phyloP scores from a whole-genome alignment of 805 yeast genomes.

The Ogataea henricii region DNA sequence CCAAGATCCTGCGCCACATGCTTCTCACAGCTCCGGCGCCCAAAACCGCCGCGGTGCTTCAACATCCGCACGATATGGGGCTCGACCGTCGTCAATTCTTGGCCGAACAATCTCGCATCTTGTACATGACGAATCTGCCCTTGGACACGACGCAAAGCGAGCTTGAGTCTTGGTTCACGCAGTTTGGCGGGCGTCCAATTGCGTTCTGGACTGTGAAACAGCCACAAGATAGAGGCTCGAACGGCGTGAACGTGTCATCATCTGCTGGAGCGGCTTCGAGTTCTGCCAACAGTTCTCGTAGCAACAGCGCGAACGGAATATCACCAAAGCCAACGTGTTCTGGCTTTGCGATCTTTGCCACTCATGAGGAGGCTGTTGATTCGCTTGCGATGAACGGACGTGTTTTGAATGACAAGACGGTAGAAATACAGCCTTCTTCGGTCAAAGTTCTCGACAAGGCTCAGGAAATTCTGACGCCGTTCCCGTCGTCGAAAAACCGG shows the following conservation, averaged over 20 bases:
- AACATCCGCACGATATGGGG: conserved; percentile 75
- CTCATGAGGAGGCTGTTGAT: conserved; percentile 85
- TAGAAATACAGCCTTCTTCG: conserved; percentile 88
- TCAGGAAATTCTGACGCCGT: conserved; percentile 76
- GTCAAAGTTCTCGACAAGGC: conserved; percentile 77
- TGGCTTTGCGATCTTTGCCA: conserved; percentile 83
- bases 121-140: conserved; percentile 79
- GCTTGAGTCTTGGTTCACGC: conserved; percentile 87
- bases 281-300: conserved; percentile 16
- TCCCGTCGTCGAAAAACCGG: conserved; percentile 80
- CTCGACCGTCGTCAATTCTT: conserved; percentile 69
- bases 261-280: neutral
- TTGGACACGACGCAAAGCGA: conserved; percentile 88
- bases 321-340: conserved; percentile 53
- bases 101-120: conserved; percentile 72
- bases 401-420: conserved; percentile 63
- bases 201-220: conserved; percentile 77
- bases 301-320: conserved; percentile 25
- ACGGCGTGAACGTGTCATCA: neutral
- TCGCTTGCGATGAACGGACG: conserved; percentile 80
- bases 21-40: conserved; percentile 44
- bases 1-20: conserved; percentile 48
- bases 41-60: conserved; percentile 55
- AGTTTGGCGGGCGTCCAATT: conserved; percentile 80
- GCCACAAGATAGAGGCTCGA: conserved; percentile 1